These are phyloP conservation scores for Sphenostylis stenocarpa DNA, from an alignment of 306 rosid species.

Conservation along the genomic window DNA sequence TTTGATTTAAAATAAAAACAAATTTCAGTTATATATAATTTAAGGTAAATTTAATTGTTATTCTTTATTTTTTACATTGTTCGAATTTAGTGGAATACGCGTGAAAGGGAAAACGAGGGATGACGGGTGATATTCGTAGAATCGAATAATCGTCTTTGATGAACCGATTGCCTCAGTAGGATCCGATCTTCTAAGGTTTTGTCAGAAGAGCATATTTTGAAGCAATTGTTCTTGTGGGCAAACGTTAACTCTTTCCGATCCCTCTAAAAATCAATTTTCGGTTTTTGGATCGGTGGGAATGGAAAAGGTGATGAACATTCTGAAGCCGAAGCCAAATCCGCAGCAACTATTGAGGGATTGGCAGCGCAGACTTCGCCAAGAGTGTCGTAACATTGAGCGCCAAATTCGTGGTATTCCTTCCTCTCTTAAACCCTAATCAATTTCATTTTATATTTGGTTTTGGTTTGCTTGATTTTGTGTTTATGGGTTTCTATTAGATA, in stretches of 20 bases:
- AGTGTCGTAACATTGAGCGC: slow-evolving; percentile 87
- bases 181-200: not conserved
- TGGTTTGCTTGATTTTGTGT: slow-evolving; percentile 15
- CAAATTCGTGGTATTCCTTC: slow-evolving; percentile 75
- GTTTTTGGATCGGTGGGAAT: slow-evolving; percentile 36
- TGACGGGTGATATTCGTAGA: not conserved
- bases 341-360: slow-evolving; percentile 75
- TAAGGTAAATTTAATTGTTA: no score
- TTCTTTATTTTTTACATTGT: not conserved
- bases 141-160: slow-evolving; percentile 20
- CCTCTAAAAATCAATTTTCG: not conserved
- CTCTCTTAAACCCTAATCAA: slow-evolving; percentile 10
- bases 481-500: slow-evolving; percentile 51
- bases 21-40: no score
- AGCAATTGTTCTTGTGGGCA: not conserved
- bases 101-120: not conserved
- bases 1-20: no score
- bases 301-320: slow-evolving; percentile 75
- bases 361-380: slow-evolving; percentile 93
- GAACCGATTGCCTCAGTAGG: not conserved
- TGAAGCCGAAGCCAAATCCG: slow-evolving; percentile 75
- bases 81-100: slow-evolving; percentile 10
- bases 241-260: slow-evolving; percentile 24
- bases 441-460: not conserved
- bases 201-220: not conserved